Conservation (phyloP, 208 protist species). For the Trichomonas vaginalis region DNA sequence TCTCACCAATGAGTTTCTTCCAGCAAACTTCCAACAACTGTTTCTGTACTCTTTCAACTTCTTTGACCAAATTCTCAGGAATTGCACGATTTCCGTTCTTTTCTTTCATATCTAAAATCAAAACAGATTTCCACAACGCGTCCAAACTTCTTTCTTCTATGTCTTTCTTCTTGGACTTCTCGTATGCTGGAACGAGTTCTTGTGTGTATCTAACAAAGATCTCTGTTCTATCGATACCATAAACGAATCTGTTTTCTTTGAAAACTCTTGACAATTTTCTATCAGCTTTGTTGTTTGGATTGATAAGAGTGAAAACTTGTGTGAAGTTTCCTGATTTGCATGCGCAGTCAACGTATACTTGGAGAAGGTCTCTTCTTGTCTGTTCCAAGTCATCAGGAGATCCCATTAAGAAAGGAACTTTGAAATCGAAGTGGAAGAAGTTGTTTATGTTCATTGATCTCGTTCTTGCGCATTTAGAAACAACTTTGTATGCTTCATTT, state of each 20-base stretch:
- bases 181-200: neutral
- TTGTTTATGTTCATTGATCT: neutral
- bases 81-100: neutral
- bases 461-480: neutral
- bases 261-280: neutral
- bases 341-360: neutral
- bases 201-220: neutral
- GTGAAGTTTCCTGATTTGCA: neutral
- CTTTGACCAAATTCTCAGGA: neutral
- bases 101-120: neutral
- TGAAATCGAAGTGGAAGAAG: slow-evolving; percentile 18
- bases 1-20: neutral
- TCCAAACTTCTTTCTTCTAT: neutral
- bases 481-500: neutral
- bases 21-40: neutral
- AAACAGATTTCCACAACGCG: neutral
- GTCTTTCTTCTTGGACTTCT: neutral
- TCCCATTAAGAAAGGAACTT: neutral
- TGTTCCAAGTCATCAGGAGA: neutral
- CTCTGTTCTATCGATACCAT: neutral
- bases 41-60: neutral
- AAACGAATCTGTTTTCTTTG: neutral
- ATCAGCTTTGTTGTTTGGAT: neutral
- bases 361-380: neutral
- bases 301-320: neutral